A percentile compares a stretch with the other conserved stretches of the same genome.
Evolutionary conservation across 257 asterid genomes (phyloP).

Genomic region (Lavandula angustifolia): DNA sequence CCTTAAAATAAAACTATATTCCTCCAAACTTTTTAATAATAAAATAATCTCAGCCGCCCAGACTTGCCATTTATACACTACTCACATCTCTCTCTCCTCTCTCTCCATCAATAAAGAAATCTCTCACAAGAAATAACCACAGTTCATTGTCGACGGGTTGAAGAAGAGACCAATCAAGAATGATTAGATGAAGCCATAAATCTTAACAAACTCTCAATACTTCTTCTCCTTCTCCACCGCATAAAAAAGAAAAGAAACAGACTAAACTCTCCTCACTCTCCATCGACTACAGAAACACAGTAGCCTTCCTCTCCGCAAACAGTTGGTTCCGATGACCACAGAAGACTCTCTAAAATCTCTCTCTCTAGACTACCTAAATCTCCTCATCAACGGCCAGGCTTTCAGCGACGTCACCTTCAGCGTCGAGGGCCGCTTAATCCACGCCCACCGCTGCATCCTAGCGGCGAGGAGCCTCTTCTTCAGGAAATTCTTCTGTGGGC

Average conservation of each 20-base stretch:
- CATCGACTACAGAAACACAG: constrained; percentile 39
- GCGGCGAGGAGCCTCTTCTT: constrained; percentile 88
- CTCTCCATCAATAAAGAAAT: constrained; percentile 39
- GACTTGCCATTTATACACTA: constrained; percentile 62
- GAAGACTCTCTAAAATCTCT: constrained; percentile 86
- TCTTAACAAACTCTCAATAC: constrained; percentile 9
- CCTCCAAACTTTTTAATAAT: no score
- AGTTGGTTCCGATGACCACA: constrained; percentile 47
- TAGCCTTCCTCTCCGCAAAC: no score
- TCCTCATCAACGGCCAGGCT: constrained; percentile 29
- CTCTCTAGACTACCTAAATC: constrained; percentile 84
- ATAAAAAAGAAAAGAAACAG: no score
- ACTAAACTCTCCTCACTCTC: neutral
- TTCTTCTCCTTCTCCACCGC: constrained; percentile 17
- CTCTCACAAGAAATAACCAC: constrained; percentile 38
- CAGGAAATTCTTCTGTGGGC: constrained; percentile 85
- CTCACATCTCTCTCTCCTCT: constrained; percentile 40
- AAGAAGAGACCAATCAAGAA: no score
- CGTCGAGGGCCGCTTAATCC: constrained; percentile 90
- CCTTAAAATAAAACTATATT: constrained; percentile 16
- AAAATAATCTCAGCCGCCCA: constrained; percentile 67
- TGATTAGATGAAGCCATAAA: constrained; percentile 35
- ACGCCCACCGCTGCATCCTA: constrained; percentile 87
- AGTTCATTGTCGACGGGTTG: constrained; percentile 34
- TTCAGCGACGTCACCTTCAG: constrained; percentile 40